Evolutionary conservation across 2,329 filamentous ascomycete species (phyloP), one percentile per base, ranked within the genome.

Genomic region (Botrytis cinerea): DNA sequence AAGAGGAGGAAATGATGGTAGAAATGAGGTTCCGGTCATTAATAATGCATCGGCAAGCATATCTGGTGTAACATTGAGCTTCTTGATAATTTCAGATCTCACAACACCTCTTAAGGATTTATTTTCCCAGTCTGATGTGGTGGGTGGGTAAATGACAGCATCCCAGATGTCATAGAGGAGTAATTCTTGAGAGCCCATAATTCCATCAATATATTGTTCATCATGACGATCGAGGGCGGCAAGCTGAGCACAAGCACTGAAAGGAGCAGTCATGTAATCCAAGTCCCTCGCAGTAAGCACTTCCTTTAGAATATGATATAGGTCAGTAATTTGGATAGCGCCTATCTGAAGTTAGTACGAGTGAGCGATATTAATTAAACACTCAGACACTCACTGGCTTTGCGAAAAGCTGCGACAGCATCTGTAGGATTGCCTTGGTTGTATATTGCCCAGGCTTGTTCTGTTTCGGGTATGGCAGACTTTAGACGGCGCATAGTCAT

Each of bases 381-480:
- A 48, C n/a, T 32, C 18, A 32, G 12, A 54, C 35, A 73, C 83
- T 76, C 87, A 94, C 93, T 91, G 78, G 92, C 92, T 80, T 91
- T 91, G 75, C 94, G 94, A 84, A 98, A 98, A n/a, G 92, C 91
- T 73, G 88, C 85, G 10, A 98, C 95, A 25, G 96, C 94, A 77
- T 92, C 88, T 76, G 92, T 89, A 22, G 94, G 93, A 78, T 93
- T 87, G 71, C 93, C 90, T 76, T 91, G 88, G 79, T 94, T 92
- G 83, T 99, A 99, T 64, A 97, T 84, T 4, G 89, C 88, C 95
- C 96, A 99, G 6, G 95, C 96, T 73, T 91, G 85, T 77, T 93
- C 88, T 70, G 93, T 94, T 77, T 91, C 90, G 75, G 88, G 83
- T 76, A 91, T 90, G 77, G 93, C 92, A 45, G 86, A 86, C 67